Evolutionary conservation across 768 basidiomycete species (phyloP).

Genomic region (Pulveroboletus frians): DNA sequence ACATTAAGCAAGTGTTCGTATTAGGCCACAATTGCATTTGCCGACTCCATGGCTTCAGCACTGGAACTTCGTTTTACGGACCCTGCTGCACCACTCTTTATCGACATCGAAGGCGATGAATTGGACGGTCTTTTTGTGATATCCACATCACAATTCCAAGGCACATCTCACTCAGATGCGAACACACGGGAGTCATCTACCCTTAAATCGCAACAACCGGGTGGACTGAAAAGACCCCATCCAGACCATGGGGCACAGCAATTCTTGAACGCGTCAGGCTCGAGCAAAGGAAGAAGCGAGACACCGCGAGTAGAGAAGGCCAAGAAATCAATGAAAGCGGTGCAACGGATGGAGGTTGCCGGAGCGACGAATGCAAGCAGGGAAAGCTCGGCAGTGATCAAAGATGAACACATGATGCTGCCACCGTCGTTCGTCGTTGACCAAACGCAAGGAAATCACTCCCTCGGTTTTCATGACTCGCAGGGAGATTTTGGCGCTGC

Average conservation of each 20-base stretch:
- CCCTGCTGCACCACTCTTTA: conserved; percentile 67
- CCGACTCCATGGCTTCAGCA: conserved; percentile 60
- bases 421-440: conserved; percentile 30
- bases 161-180: conserved; percentile 15
- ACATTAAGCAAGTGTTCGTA: background rate
- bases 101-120: conserved; percentile 67
- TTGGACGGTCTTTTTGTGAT: conserved; percentile 69
- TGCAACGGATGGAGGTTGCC: conserved; percentile 25
- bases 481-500: conserved; percentile 16
- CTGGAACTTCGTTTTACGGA: conserved; percentile 75
- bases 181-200: conserved; percentile 15
- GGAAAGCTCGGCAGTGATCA: conserved; percentile 12
- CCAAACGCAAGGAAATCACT: conserved; percentile 8
- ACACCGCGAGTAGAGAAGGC: conserved; percentile 44
- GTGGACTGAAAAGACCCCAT: conserved; percentile 20
- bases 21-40: conserved; percentile 76
- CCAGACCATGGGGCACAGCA: conserved; percentile 20
- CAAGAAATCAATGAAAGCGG: conserved; percentile 36
- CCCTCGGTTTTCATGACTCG: conserved; percentile 11
- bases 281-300: conserved; percentile 25
- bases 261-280: conserved; percentile 27
- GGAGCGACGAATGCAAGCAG: conserved; percentile 7
- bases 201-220: conserved; percentile 9
- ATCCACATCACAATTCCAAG: conserved; percentile 63
- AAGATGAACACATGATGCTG: conserved; percentile 35